These are phyloP conservation scores for Suhomyces vadensis DNA, from an alignment of 805 yeast genomes.

Conservation along the genomic window DNA sequence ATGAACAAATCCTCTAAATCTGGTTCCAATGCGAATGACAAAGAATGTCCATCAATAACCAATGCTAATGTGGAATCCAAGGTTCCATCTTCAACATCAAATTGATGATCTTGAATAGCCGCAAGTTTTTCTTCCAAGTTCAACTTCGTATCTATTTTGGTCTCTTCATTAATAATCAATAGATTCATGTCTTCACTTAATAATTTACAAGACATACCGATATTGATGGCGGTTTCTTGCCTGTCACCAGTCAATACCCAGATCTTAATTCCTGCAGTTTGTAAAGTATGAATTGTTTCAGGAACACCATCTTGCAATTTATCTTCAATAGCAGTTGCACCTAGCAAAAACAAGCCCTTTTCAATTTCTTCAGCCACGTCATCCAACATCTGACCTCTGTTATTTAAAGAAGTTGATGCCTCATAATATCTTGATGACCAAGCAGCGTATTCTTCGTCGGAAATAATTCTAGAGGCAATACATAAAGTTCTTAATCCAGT, in stretches of 20 bases:
- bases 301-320: slow-evolving; percentile 98
- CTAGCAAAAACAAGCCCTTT: slow-evolving; percentile 71
- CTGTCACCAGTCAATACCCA: slow-evolving; percentile 99
- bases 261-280: slow-evolving; percentile 93
- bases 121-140: slow-evolving; percentile 74
- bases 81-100: slow-evolving; percentile 61
- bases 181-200: slow-evolving; percentile 95
- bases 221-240: slow-evolving; percentile 97
- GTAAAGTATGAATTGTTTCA: slow-evolving; percentile 91
- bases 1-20: slow-evolving; percentile 77
- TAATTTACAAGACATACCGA: slow-evolving; percentile 96
- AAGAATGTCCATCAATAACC: slow-evolving; percentile 91
- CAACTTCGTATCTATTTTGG: slow-evolving; percentile 69
- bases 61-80: slow-evolving; percentile 74
- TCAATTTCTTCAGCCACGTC: slow-evolving; percentile 90
- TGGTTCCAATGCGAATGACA: slow-evolving; percentile 80
- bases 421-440: slow-evolving; percentile 71
- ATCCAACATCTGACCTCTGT: slow-evolving; percentile 76
- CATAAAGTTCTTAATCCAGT: slow-evolving; percentile 95
- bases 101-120: slow-evolving; percentile 68
- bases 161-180: slow-evolving; percentile 83
- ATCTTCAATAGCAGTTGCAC: slow-evolving; percentile 98
- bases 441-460: slow-evolving; percentile 70
- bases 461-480: slow-evolving; percentile 78
- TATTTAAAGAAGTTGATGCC: slow-evolving; percentile 79